Evolutionary conservation across 129 eudicot genomes (phyloP).

Genomic region (Flaveria bidentis): DNA sequence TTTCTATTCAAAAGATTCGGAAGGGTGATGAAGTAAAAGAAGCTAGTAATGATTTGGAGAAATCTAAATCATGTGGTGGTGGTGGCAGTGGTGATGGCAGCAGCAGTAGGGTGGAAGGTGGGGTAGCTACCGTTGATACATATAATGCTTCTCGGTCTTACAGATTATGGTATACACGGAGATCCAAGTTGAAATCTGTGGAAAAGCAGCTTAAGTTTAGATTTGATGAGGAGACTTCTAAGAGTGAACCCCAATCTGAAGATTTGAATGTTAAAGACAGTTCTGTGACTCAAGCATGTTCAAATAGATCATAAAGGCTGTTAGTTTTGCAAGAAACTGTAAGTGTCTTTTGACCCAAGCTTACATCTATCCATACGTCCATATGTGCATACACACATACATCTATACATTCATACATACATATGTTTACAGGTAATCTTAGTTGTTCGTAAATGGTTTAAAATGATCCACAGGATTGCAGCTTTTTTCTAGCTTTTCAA

Average conservation of each 20-base stretch:
- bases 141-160: constrained; percentile 83
- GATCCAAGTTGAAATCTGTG: constrained; percentile 55
- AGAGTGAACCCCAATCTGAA: constrained; percentile 33
- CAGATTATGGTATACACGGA: constrained; percentile 63
- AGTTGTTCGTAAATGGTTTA: neutral
- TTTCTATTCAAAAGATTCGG: constrained; percentile 32
- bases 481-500: neutral
- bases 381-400: no score
- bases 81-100: constrained; percentile 11
- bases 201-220: constrained; percentile 85
- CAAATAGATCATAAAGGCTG: constrained; percentile 47
- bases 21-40: constrained; percentile 36
- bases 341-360: constrained; percentile 27
- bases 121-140: constrained; percentile 32
- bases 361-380: no score
- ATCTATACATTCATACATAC: neutral
- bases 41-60: constrained; percentile 32
- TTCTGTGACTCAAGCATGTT: constrained; percentile 40
- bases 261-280: constrained; percentile 41
- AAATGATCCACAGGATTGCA: neutral
- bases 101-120: constrained; percentile 23
- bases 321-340: constrained; percentile 41
- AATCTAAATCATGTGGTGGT: constrained; percentile 35
- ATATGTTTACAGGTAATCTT: neutral
- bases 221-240: constrained; percentile 40